Percentiles rank a stretch among this genome's conserved stretches.
These are phyloP conservation scores for Mycena filopes DNA, from an alignment of 768 basidiomycete genomes.

Conservation along the genomic window DNA sequence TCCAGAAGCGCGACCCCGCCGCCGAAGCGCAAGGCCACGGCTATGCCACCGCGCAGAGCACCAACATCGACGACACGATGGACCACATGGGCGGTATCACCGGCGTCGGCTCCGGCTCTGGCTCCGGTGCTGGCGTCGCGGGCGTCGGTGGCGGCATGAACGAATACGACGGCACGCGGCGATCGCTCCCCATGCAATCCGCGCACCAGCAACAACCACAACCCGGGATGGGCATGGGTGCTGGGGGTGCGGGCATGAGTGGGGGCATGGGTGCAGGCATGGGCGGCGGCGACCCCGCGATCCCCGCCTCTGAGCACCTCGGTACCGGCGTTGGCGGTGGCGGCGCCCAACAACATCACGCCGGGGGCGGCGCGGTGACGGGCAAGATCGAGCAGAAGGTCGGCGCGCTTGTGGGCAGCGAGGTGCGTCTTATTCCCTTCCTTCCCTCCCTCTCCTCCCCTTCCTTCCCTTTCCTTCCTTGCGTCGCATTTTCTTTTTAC, in stretches of 20 bases:
- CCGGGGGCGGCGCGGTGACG: constrained; percentile 47
- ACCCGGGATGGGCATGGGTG: background rate
- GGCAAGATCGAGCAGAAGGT: constrained; percentile 62
- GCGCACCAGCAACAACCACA: constrained; percentile 30
- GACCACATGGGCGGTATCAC: background rate
- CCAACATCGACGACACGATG: background rate
- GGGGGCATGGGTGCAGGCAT: background rate
- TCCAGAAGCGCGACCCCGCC: background rate
- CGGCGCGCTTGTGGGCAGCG: constrained; percentile 57
- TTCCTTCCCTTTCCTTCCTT: background rate
- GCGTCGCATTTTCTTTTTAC: background rate
- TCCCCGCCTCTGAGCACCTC: background rate
- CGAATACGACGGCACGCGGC: constrained; percentile 21
- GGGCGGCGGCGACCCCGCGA: background rate
- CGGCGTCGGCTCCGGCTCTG: background rate
- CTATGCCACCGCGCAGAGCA: background rate
- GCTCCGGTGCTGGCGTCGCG: background rate
- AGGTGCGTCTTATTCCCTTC: background rate
- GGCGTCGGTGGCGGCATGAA: constrained; percentile 29
- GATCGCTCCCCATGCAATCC: background rate
- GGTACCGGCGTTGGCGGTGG: no score
- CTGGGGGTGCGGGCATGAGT: background rate
- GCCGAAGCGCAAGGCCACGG: background rate
- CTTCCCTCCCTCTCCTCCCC: background rate
- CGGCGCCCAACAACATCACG: constrained; percentile 32